These are phyloP conservation scores for Zoysia japonica DNA, from an alignment of 176 grass and related monocot genomes.

Conservation along the genomic window DNA sequence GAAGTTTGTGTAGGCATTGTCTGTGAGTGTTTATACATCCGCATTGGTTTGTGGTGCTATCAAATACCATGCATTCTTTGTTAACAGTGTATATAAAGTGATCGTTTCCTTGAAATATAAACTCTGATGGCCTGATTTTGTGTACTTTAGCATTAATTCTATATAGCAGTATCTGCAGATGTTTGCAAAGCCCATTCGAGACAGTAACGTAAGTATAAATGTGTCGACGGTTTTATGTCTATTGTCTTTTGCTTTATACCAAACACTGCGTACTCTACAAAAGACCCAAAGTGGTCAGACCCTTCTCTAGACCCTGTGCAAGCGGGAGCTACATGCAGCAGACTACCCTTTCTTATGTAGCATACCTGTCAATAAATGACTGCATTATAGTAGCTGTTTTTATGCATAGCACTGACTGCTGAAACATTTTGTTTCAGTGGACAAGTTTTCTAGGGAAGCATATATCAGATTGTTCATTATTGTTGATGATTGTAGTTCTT, in stretches of 20 bases:
- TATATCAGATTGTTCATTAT: background rate
- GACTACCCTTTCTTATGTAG: no score
- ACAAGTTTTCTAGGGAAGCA: background rate
- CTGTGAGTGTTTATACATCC: background rate
- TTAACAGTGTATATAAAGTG: background rate
- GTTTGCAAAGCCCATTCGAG: slow-evolving; percentile 2
- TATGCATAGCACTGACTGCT: background rate
- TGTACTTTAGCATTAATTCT: background rate
- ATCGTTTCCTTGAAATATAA: background rate
- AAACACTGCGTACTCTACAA: no score
- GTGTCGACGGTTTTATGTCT: background rate
- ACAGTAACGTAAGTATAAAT: background rate
- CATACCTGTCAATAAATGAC: background rate
- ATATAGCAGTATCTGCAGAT: slow-evolving; percentile 15
- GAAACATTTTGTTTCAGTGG: background rate
- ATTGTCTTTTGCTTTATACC: background rate
- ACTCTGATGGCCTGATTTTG: slow-evolving; percentile 17
- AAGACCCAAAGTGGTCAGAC: no score
- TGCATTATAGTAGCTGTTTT: background rate
- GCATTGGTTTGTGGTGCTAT: background rate
- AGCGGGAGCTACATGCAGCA: no score
- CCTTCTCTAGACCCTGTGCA: no score
- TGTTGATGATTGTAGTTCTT: background rate
- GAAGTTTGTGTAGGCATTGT: slow-evolving; percentile 10
- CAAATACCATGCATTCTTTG: background rate